phyloP scores from a whole-genome alignment of 805 yeast genomes.

The Ogataea chonburiensis region DNA sequence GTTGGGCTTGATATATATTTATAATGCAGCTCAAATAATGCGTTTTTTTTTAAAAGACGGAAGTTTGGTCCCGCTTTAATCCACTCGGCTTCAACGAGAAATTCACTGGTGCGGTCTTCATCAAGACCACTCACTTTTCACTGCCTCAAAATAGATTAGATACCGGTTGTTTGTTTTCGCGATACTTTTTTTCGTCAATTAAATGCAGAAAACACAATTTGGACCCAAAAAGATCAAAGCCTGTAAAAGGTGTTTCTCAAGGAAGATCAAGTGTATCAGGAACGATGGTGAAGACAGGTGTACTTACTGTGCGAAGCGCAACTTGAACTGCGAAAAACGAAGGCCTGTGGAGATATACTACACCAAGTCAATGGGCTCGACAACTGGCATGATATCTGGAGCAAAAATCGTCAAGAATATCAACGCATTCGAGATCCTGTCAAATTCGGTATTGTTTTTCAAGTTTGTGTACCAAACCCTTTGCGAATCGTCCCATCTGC shows the following conservation, averaged over 20 bases:
- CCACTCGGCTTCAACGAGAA: too few species aligned
- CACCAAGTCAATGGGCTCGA: background rate
- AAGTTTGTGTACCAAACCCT: constrained; percentile 2
- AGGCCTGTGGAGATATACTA: background rate
- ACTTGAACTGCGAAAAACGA: constrained; percentile 1
- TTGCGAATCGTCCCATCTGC: too few species aligned
- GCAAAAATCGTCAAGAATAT: background rate
- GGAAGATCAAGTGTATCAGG: constrained; percentile 6
- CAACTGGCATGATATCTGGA: background rate
- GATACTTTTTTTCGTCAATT: too few species aligned
- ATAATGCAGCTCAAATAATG: too few species aligned
- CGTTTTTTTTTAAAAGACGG: too few species aligned
- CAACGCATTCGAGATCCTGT: constrained; percentile 3
- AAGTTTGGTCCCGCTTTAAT: background rate
- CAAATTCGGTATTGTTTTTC: constrained; percentile 9
- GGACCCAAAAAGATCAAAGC: constrained; percentile 11
- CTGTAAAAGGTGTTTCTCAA: constrained; percentile 4
- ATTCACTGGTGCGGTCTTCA: too few species aligned
- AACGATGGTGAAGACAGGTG: constrained; percentile 1
- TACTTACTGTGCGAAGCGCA: background rate
- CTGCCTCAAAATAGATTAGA: too few species aligned
- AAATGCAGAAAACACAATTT: constrained; percentile 3
- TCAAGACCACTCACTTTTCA: too few species aligned
- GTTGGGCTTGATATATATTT: too few species aligned
- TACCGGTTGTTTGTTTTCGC: too few species aligned